Conservation (phyloP, 139 green algal species). For the Auxenochlorella pyrenoidosa region DNA sequence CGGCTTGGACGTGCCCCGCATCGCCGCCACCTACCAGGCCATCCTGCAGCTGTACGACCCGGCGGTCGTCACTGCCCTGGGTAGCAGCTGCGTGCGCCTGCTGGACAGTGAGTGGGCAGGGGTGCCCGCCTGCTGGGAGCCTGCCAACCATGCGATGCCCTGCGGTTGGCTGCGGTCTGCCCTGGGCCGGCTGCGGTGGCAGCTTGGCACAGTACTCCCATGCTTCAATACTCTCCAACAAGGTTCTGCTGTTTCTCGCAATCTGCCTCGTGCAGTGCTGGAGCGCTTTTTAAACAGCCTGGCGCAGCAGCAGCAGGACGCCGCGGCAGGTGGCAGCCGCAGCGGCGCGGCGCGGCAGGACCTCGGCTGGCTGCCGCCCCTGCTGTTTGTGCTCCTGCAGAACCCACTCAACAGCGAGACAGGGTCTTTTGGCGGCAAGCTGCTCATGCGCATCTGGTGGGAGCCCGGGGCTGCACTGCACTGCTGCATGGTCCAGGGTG, state of each 20-base stretch:
- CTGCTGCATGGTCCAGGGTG: not conserved
- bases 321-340: not conserved
- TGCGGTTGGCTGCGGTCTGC: not conserved
- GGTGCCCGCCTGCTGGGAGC: not conserved
- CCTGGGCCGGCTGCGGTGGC: too few relatives aligned
- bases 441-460: conserved; percentile 9
- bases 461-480: not conserved
- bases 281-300: conserved; percentile 1
- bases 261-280: not conserved
- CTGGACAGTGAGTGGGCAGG: conserved; percentile 45
- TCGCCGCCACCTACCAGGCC: conserved; percentile 14
- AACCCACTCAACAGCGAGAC: conserved; percentile 60
- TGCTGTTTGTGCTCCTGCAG: conserved; percentile 58
- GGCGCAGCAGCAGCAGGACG: not conserved
- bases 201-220: too few relatives aligned
- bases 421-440: conserved; percentile 7
- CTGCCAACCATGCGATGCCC: not conserved
- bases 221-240: too few relatives aligned
- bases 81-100: conserved; percentile 39
- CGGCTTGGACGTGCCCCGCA: conserved; percentile 9
- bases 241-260: not conserved
- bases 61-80: conserved; percentile 58
- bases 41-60: conserved; percentile 61
- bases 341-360: not conserved
- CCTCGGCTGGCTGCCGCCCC: conserved; percentile 31